Evolutionary conservation across 2,329 filamentous ascomycete genomes (phyloP).

Genomic region (Colletotrichum sp.): DNA sequence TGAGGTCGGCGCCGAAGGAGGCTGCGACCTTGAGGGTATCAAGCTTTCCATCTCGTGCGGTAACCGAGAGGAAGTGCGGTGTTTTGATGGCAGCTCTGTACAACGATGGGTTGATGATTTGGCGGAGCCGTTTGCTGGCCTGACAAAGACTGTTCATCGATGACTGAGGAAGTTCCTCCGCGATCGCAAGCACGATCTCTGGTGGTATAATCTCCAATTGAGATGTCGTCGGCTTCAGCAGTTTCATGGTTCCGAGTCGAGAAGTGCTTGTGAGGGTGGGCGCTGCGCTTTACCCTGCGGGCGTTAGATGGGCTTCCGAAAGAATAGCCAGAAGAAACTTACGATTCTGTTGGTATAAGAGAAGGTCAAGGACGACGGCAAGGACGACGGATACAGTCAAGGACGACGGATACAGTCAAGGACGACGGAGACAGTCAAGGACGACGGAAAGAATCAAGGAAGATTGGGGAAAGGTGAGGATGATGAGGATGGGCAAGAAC

Average conservation of each 20-base stretch:
- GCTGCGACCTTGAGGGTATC: neutral
- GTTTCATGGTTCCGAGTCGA: rapidly evolving
- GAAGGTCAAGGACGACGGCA: neutral
- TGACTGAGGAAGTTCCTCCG: rapidly evolving
- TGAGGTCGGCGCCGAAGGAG: neutral
- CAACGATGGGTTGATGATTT: neutral
- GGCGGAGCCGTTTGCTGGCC: neutral
- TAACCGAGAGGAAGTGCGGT: neutral
- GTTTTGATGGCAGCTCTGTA: neutral
- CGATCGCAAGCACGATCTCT: neutral
- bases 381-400: neutral
- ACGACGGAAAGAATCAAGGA: neutral
- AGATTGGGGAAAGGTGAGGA: neutral
- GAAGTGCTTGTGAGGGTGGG: too few relatives aligned
- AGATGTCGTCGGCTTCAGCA: rapidly evolving
- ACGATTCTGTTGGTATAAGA: neutral
- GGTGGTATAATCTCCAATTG: rapidly evolving
- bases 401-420: neutral
- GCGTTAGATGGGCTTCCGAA: too few relatives aligned
- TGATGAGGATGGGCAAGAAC: neutral
- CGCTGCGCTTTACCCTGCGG: too few relatives aligned
- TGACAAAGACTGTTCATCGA: neutral
- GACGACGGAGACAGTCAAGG: neutral
- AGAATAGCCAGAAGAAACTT: neutral
- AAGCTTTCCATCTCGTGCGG: neutral